Percentiles rank a stretch among this genome's conserved stretches.
Conservation (phyloP, 2,329 filamentous ascomycete species). For the Sporothrix variecibatus region DNA sequence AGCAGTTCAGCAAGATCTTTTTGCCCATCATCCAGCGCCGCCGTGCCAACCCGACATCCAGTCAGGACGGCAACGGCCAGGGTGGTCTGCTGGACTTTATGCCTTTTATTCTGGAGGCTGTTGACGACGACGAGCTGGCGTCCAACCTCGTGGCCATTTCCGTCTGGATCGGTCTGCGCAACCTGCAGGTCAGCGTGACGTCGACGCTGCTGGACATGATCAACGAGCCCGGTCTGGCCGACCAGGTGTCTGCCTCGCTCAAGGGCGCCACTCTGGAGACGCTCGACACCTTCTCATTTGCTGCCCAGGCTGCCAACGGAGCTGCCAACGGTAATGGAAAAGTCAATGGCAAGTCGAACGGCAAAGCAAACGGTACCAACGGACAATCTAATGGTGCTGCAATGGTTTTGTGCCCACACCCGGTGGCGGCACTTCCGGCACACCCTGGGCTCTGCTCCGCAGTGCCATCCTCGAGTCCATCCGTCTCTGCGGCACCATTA, state of each 20-base stretch:
- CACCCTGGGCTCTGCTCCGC: conserved; percentile 24
- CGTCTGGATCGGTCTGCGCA: conserved; percentile 27
- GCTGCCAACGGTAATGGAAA: neutral
- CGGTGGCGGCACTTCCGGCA: conserved; percentile 15
- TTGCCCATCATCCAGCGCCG: conserved; percentile 25
- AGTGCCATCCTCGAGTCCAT: conserved; percentile 25
- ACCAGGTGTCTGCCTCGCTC: conserved; percentile 10
- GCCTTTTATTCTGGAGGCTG: conserved; percentile 24
- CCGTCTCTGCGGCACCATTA: conserved; percentile 22
- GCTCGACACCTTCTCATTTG: conserved; percentile 20
- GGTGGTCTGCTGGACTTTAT: conserved; percentile 24
- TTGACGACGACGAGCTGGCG: conserved; percentile 25
- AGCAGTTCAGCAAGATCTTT: conserved; percentile 20
- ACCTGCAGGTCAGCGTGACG: conserved; percentile 26
- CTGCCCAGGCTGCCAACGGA: neutral
- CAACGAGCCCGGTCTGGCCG: conserved; percentile 25
- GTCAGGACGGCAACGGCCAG: conserved; percentile 22
- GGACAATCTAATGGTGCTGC: neutral
- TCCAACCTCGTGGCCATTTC: conserved; percentile 22
- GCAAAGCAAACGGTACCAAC: neutral
- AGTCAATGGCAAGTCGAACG: neutral
- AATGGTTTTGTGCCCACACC: neutral
- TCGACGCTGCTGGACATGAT: conserved; percentile 26
- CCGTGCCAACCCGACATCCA: neutral
- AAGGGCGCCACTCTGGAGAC: neutral